Percentiles rank a stretch among this genome's conserved stretches.
These are phyloP conservation scores for Plantago coronopus DNA, from an alignment of 305 asterid species.

Conservation along the genomic window DNA sequence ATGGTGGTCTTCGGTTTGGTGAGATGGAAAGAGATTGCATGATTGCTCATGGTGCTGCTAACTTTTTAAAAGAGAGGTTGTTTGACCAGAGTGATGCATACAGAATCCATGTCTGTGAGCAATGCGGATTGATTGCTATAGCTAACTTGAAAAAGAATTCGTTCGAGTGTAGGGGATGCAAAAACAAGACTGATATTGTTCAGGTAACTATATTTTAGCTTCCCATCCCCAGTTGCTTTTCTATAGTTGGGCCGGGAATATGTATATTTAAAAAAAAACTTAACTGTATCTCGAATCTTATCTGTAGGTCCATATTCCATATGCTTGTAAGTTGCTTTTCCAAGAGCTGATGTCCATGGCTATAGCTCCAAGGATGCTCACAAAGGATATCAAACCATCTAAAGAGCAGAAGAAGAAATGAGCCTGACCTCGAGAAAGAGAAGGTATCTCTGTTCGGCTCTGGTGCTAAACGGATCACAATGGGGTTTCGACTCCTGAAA, in stretches of 20 bases:
- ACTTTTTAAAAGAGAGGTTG: slow-evolving; percentile 81
- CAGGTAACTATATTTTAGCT: slow-evolving; percentile 45
- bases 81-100: slow-evolving; percentile 98
- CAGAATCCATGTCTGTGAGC: slow-evolving; percentile 85
- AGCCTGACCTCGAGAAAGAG: slow-evolving; percentile 25
- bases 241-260: too few species aligned
- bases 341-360: slow-evolving; percentile 99
- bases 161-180: slow-evolving; percentile 95
- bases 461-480: neutral
- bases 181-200: slow-evolving; percentile 85
- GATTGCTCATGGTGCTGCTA: slow-evolving; percentile 99
- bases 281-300: neutral
- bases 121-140: slow-evolving; percentile 83
- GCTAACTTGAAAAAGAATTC: slow-evolving; percentile 90
- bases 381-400: slow-evolving; percentile 64
- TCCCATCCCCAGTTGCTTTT: too few species aligned
- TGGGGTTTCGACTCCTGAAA: too few species aligned
- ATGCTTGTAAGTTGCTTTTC: slow-evolving; percentile 90
- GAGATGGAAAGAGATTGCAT: slow-evolving; percentile 99
- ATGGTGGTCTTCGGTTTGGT: slow-evolving; percentile 95
- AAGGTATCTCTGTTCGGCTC: neutral
- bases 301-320: slow-evolving; percentile 84
- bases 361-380: slow-evolving; percentile 92
- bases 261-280: too few species aligned
- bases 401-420: slow-evolving; percentile 62